phyloP scores from a whole-genome alignment of 2,329 filamentous ascomycete genomes.

The Calonectria pteridis region DNA sequence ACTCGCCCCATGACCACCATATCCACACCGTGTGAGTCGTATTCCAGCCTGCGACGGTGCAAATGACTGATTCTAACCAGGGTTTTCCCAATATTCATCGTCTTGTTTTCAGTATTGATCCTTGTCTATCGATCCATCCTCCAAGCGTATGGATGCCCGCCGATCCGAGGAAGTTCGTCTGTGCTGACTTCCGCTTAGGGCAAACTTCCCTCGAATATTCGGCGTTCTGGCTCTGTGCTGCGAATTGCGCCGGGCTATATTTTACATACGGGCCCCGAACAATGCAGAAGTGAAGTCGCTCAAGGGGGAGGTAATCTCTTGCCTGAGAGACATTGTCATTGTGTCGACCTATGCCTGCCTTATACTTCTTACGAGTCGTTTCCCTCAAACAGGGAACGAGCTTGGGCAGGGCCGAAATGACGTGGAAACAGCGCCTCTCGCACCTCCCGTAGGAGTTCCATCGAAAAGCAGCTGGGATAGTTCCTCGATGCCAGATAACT shows the following conservation, averaged over 20 bases:
- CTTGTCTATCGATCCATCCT: constrained; percentile 30
- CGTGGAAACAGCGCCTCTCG: constrained; percentile 19
- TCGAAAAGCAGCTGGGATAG: background rate
- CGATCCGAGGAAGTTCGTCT: background rate
- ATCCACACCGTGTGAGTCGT: constrained; percentile 34
- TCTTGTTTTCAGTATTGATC: constrained; percentile 28
- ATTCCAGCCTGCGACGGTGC: background rate
- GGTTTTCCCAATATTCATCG: constrained; percentile 23
- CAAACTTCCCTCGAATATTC: constrained; percentile 30
- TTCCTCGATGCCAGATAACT: background rate
- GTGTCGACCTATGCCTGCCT: constrained; percentile 22
- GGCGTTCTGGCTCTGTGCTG: constrained; percentile 20
- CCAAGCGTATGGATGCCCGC: constrained; percentile 36
- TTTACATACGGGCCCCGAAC: constrained; percentile 1
- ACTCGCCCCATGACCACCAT: constrained; percentile 24
- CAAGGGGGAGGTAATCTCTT: constrained; percentile 21
- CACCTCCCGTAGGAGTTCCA: background rate
- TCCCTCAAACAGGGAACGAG: background rate
- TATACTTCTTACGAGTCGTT: constrained; percentile 24
- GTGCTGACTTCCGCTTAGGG: constrained; percentile 36
- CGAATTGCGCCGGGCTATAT: constrained; percentile 16
- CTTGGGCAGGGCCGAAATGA: constrained; percentile 5
- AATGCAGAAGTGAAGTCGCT: constrained; percentile 12
- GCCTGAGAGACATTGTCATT: constrained; percentile 25
- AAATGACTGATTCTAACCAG: constrained; percentile 31